These are phyloP conservation scores for Cladosporium sp. DNA, from an alignment of 2,329 filamentous ascomycete species.

Conservation along the genomic window DNA sequence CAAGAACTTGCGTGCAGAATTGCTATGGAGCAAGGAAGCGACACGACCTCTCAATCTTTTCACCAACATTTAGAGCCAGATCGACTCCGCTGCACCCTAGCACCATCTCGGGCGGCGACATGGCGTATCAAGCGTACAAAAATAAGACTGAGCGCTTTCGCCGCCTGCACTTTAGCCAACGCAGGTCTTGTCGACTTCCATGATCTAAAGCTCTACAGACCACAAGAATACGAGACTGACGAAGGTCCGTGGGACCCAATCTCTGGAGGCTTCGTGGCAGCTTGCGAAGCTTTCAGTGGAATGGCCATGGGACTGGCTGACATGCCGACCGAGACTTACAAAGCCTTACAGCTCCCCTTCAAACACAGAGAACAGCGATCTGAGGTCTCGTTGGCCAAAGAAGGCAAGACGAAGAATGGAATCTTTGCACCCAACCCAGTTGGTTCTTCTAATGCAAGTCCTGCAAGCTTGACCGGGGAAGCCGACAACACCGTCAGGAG, in stretches of 20 bases:
- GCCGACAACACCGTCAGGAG: slow-evolving; percentile 1
- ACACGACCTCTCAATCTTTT: slow-evolving; percentile 36
- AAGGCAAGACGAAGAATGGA: background rate
- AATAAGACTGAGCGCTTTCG: slow-evolving; percentile 62
- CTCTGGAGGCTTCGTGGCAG: slow-evolving; percentile 65
- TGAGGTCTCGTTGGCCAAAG: background rate
- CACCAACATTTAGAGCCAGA: slow-evolving; percentile 51
- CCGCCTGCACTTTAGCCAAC: slow-evolving; percentile 59
- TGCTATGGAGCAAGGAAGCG: slow-evolving; percentile 34
- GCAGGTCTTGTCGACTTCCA: slow-evolving; percentile 58
- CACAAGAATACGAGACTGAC: slow-evolving; percentile 65
- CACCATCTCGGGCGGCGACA: slow-evolving; percentile 63
- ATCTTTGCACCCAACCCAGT: too few relatives aligned
- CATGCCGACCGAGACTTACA: slow-evolving; percentile 49
- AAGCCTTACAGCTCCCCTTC: slow-evolving; percentile 37
- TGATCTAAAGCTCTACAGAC: slow-evolving; percentile 59
- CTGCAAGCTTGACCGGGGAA: slow-evolving; percentile 15
- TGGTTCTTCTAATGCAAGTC: background rate
- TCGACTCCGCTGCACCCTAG: slow-evolving; percentile 59
- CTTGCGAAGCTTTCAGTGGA: slow-evolving; percentile 68
- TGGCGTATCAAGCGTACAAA: slow-evolving; percentile 56
- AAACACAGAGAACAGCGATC: slow-evolving; percentile 1
- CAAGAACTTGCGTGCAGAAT: slow-evolving; percentile 34
- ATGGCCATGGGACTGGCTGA: slow-evolving; percentile 78
- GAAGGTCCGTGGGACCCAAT: slow-evolving; percentile 72